These are phyloP conservation scores for Perilla frutescens DNA, from an alignment of 257 asterid species.

Conservation along the genomic window DNA sequence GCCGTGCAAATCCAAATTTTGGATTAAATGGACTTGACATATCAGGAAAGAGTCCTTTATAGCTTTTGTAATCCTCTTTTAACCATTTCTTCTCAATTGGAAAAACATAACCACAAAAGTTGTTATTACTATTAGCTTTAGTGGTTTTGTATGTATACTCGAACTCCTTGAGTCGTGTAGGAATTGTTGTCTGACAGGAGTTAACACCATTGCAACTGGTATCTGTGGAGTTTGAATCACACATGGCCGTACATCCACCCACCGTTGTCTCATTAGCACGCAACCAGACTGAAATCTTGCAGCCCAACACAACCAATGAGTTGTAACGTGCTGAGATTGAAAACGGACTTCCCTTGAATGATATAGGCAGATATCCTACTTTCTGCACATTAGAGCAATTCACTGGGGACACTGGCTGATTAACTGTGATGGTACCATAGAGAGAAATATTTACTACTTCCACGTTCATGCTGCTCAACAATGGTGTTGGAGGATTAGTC, in stretches of 20 bases:
- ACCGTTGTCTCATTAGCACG: not conserved
- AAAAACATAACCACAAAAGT: constrained; percentile 41
- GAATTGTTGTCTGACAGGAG: constrained; percentile 1
- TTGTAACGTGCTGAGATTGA: constrained; percentile 19
- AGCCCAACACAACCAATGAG: constrained; percentile 34
- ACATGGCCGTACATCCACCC: not conserved
- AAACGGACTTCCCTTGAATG: constrained; percentile 34
- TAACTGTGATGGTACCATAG: constrained; percentile 13
- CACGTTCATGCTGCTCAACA: not conserved
- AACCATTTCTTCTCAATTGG: constrained; percentile 37
- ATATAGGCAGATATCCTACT: not conserved
- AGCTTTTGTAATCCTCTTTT: constrained; percentile 15
- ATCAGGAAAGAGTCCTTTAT: constrained; percentile 22
- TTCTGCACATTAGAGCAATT: constrained; percentile 28
- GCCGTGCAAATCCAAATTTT: constrained; percentile 26
- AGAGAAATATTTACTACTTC: not conserved
- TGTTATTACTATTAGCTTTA: not conserved
- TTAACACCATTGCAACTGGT: not conserved
- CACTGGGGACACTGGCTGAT: constrained; percentile 32
- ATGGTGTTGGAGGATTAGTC: not conserved
- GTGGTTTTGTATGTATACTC: not conserved
- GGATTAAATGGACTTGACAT: constrained; percentile 26
- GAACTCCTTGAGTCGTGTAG: not conserved
- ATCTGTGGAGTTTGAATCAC: not conserved
- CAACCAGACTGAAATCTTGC: constrained; percentile 26